These are phyloP conservation scores for Syzygium syzygioides DNA, from an alignment of 441 rosid genomes.

Conservation along the genomic window DNA sequence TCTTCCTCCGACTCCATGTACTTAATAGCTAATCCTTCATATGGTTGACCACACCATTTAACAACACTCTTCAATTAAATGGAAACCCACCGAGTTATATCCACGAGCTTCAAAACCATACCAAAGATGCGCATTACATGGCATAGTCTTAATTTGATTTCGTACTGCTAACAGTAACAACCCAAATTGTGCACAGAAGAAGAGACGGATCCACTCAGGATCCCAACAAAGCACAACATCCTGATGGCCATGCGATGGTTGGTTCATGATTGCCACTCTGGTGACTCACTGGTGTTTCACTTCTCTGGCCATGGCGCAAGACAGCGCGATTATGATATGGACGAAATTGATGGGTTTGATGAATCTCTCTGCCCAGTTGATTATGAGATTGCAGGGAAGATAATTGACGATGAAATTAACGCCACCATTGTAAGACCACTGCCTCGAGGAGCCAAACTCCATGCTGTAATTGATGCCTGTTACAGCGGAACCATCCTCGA, in stretches of 20 bases:
- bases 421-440: slow-evolving; percentile 61
- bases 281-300: slow-evolving; percentile 74
- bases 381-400: slow-evolving; percentile 56
- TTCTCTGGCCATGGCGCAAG: slow-evolving; percentile 81
- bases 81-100: neutral
- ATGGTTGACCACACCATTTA: neutral
- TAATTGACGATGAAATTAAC: slow-evolving; percentile 71
- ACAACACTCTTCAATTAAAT: neutral
- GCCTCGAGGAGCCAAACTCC: slow-evolving; percentile 55
- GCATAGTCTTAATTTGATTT: neutral
- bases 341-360: slow-evolving; percentile 70
- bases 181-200: slow-evolving; percentile 39
- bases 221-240: slow-evolving; percentile 70
- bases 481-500: slow-evolving; percentile 73
- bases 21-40: neutral
- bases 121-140: neutral
- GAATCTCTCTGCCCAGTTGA: slow-evolving; percentile 72
- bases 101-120: neutral
- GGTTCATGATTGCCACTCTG: slow-evolving; percentile 55
- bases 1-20: neutral
- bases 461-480: slow-evolving; percentile 77
- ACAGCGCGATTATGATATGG: slow-evolving; percentile 37
- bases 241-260: slow-evolving; percentile 64
- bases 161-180: neutral
- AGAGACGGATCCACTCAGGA: slow-evolving; percentile 35